phyloP scores from a whole-genome alignment of 163 green algal species.

The Prototheca wickerhamii region DNA sequence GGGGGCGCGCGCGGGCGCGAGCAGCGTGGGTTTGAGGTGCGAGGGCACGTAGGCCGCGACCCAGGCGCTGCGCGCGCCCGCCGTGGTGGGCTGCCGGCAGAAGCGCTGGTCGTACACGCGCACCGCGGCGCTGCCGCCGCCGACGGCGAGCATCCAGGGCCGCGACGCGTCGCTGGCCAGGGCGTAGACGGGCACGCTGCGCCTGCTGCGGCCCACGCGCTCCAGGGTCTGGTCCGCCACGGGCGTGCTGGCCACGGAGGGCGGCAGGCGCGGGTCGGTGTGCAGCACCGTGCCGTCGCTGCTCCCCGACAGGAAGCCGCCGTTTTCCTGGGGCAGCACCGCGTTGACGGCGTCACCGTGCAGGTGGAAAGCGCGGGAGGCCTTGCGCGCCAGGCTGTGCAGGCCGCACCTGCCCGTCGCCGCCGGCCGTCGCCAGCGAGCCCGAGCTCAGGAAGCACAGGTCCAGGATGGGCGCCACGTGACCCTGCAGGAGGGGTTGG shows the following conservation, averaged over 20 bases:
- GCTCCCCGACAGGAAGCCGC: constrained; percentile 14
- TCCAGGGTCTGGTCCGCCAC: constrained; percentile 16
- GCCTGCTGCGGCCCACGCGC: constrained; percentile 9
- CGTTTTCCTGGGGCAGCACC: neutral
- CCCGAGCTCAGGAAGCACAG: neutral
- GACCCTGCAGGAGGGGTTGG: neutral
- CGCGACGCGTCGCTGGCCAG: constrained; percentile 13
- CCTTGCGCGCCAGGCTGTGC: neutral
- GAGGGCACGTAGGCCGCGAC: constrained; percentile 12
- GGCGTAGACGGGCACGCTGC: constrained; percentile 8
- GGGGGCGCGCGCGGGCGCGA: constrained; percentile 1
- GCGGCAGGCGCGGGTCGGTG: constrained; percentile 15
- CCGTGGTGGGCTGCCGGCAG: neutral
- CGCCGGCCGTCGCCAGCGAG: neutral
- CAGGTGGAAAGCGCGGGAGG: neutral
- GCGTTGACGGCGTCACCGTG: neutral
- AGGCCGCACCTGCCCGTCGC: neutral
- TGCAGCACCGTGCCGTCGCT: constrained; percentile 18
- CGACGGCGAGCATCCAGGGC: constrained; percentile 12
- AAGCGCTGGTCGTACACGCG: constrained; percentile 25
- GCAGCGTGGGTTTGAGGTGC: constrained; percentile 8
- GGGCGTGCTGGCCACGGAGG: neutral
- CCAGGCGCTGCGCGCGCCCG: constrained; percentile 1
- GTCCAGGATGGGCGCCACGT: neutral
- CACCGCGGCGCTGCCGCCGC: constrained; percentile 9